Conservation (phyloP, 768 basidiomycete genomes). For the Lenzites betulinus region DNA sequence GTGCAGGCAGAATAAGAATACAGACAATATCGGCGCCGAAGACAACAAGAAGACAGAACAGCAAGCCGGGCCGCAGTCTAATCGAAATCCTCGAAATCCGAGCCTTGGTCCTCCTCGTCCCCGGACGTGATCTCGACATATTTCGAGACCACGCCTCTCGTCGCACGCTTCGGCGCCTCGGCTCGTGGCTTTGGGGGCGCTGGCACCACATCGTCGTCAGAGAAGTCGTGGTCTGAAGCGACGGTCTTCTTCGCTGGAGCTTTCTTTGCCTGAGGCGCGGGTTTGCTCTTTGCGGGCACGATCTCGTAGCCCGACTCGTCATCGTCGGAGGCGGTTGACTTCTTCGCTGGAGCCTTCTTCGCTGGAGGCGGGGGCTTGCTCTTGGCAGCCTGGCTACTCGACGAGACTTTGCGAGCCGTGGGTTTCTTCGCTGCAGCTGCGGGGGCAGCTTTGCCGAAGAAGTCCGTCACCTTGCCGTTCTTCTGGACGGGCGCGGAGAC, state of each 20-base stretch:
- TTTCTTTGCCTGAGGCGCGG: constrained; percentile 49
- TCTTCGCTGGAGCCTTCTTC: constrained; percentile 44
- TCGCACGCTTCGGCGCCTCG: constrained; percentile 49
- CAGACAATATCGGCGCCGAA: background rate
- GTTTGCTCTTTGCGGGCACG: constrained; percentile 21
- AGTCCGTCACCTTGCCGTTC: constrained; percentile 49
- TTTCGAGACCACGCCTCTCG: constrained; percentile 50
- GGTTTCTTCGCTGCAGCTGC: constrained; percentile 40
- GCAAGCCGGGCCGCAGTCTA: constrained; percentile 3
- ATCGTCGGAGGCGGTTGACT: constrained; percentile 34
- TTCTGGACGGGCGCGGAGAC: constrained; percentile 14
- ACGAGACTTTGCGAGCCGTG: constrained; percentile 25
- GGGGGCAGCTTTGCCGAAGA: constrained; percentile 51
- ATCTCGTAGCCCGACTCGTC: constrained; percentile 46
- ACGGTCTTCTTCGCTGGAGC: constrained; percentile 39
- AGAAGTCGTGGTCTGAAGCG: constrained; percentile 45
- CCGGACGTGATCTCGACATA: constrained; percentile 41
- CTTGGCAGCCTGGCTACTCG: constrained; percentile 17
- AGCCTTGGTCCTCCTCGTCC: constrained; percentile 37
- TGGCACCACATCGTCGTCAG: constrained; percentile 46
- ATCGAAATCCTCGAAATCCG: constrained; percentile 35
- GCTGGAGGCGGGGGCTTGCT: constrained; percentile 31
- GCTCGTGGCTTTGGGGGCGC: constrained; percentile 44
- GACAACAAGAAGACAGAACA: background rate
- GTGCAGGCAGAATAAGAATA: constrained; percentile 7